phyloP scores from a whole-genome alignment of 2,329 filamentous ascomycete genomes.

The Colletotrichum incanum region DNA sequence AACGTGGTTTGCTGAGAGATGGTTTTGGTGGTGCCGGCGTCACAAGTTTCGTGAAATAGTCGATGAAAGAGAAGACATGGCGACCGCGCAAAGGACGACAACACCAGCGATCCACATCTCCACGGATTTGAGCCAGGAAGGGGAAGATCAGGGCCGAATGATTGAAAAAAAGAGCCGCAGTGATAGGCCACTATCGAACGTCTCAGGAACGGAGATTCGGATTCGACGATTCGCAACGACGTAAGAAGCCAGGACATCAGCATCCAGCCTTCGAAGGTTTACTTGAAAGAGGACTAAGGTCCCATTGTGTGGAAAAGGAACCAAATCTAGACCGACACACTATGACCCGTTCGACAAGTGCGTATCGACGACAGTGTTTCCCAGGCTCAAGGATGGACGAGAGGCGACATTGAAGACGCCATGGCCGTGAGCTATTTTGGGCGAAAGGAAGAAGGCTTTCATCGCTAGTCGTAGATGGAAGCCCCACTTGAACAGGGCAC shows the following conservation, averaged over 20 bases:
- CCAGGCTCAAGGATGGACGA: background rate
- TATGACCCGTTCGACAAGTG: background rate
- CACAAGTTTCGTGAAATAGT: background rate
- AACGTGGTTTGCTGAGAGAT: background rate
- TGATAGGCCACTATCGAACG: background rate
- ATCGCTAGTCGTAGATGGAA: no score
- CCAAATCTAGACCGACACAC: background rate
- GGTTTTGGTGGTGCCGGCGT: background rate
- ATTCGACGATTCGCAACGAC: background rate
- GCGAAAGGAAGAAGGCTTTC: background rate
- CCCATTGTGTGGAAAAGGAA: background rate
- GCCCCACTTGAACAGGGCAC: background rate
- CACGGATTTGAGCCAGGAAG: background rate
- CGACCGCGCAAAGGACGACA: slow-evolving; percentile 7
- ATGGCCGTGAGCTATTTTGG: background rate
- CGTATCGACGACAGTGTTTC: background rate
- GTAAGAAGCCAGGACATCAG: background rate
- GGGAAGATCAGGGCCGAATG: slow-evolving; percentile 9
- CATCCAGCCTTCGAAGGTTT: background rate
- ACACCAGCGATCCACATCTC: background rate
- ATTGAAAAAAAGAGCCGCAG: slow-evolving; percentile 34
- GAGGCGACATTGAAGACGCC: background rate
- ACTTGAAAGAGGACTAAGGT: slow-evolving; percentile 5
- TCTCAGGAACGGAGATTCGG: background rate
- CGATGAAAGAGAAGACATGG: background rate